Conservation (phyloP, 345 rosid genomes). For the Sonneratia alba region DNA sequence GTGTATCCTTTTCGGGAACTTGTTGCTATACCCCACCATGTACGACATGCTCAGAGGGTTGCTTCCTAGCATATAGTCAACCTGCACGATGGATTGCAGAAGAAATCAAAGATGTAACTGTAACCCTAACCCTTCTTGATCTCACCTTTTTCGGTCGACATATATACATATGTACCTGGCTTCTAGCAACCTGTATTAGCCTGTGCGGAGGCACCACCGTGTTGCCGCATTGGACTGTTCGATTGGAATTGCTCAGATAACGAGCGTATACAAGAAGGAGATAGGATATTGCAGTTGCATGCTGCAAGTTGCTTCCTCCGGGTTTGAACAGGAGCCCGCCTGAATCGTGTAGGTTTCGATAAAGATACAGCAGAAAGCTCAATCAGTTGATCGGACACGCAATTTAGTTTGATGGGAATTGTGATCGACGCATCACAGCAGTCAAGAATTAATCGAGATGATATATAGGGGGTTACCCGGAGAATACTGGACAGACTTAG, state of each 20-base stretch:
- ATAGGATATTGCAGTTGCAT: slow-evolving; percentile 33
- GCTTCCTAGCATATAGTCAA: slow-evolving; percentile 77
- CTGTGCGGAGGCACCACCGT: slow-evolving; percentile 18
- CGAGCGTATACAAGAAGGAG: slow-evolving; percentile 42
- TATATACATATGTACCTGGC: slow-evolving; percentile 24
- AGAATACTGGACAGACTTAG: slow-evolving; percentile 31
- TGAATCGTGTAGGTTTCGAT: background rate
- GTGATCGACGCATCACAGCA: background rate
- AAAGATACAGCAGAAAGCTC: too few relatives aligned
- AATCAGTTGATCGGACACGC: background rate
- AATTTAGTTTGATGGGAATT: background rate
- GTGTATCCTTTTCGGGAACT: slow-evolving; percentile 58
- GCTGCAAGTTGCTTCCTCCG: slow-evolving; percentile 49
- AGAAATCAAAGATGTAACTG: too few relatives aligned
- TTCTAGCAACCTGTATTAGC: slow-evolving; percentile 28
- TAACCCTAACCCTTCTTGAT: too few relatives aligned
- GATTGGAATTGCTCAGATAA: slow-evolving; percentile 14
- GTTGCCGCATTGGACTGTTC: slow-evolving; percentile 22
- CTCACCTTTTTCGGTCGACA: background rate
- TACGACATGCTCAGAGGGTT: slow-evolving; percentile 67
- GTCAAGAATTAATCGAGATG: background rate
- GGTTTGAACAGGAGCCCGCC: slow-evolving; percentile 49
- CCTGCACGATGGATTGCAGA: slow-evolving; percentile 18
- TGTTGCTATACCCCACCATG: slow-evolving; percentile 75
- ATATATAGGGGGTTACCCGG: slow-evolving; percentile 22